Base-by-base conservation (phyloP, 192 early-diverging fungal genomes). In the Piromyces finnis region DNA sequence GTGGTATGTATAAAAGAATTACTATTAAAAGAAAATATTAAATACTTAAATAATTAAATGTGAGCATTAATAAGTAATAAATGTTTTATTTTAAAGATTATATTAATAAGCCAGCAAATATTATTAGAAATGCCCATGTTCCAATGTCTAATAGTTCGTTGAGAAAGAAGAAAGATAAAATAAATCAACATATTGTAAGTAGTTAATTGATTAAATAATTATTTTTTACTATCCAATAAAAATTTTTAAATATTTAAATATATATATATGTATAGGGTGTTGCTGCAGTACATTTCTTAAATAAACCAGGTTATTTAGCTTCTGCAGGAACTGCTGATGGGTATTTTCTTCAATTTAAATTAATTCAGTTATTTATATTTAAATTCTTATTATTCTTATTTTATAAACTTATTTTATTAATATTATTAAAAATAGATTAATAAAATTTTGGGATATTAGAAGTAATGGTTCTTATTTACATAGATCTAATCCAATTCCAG, bases 371-470 rank as follows among this genome's bases (percentile, higher is more conserved):
- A 6, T 6, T 32, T 3, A 32, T 6, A 32, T 32, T 32, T 32
- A 6, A 32, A 32, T 32, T 32, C 30, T 6, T 6, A 32, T 32
- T 32, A 32, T 32, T 32, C n/a, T 81, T 78, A 3, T 29, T 59
- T 81, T 9, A 27, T 59, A 1, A 39, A 78, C 29, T 39, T 51
- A n/a, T 29, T 29, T 37, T 14, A 1, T 27, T 26, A 29, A 5
- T 28, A 29, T 12, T 26, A 81, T 81, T 30, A 28, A n/a, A 28
- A 11, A 79, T 17, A 91, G 92, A 27, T 82, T 88, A 29, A 85
- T 97, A 32, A 94, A 93, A 84, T 88, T 92, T 36, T 97, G 95
- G 95, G 95, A 97, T 82, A 85, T 93, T 79, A 84, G 95, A 12
- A 88, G 83, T 80, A 85, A 77, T 29, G 85, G 81, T 27, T 85